phyloP scores from a whole-genome alignment of 2,329 filamentous ascomycete genomes.

The Verticillium nonalfalfae region DNA sequence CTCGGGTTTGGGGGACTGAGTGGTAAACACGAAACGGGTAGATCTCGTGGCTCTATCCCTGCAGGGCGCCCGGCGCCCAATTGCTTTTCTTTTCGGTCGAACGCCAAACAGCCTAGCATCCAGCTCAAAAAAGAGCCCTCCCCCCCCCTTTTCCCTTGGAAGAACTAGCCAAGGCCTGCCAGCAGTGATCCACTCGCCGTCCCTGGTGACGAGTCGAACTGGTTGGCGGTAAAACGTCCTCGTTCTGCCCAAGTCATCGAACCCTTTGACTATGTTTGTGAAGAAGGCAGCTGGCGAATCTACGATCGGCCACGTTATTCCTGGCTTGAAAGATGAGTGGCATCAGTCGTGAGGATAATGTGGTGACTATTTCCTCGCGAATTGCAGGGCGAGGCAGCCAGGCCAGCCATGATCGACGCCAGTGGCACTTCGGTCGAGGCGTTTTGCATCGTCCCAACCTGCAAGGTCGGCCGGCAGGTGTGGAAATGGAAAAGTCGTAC shows the following conservation, averaged over 20 bases:
- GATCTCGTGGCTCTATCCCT: slow-evolving; percentile 15
- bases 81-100: slow-evolving; percentile 10
- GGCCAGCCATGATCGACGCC: not conserved
- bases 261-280: too few species aligned
- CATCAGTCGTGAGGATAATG: too few species aligned
- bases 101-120: slow-evolving; percentile 6
- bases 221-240: not conserved
- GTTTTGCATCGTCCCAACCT: not conserved
- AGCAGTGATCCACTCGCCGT: slow-evolving; percentile 2
- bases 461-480: not conserved
- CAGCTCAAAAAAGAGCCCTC: not conserved
- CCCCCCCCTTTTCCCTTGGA: not conserved
- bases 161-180: slow-evolving; percentile 1
- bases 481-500: not conserved
- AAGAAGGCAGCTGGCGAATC: too few species aligned
- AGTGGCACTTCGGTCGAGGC: not conserved
- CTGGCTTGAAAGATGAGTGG: too few species aligned
- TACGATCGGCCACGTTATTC: too few species aligned
- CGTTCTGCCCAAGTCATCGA: not conserved
- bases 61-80: slow-evolving; percentile 10
- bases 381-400: not conserved
- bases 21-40: slow-evolving; percentile 12
- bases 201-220: not conserved
- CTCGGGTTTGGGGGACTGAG: not conserved
- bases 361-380: not conserved